Percentiles rank a stretch among this genome's conserved stretches.
phyloP scores from a whole-genome alignment of 305 asterid species.

The Rubia peregrina region DNA sequence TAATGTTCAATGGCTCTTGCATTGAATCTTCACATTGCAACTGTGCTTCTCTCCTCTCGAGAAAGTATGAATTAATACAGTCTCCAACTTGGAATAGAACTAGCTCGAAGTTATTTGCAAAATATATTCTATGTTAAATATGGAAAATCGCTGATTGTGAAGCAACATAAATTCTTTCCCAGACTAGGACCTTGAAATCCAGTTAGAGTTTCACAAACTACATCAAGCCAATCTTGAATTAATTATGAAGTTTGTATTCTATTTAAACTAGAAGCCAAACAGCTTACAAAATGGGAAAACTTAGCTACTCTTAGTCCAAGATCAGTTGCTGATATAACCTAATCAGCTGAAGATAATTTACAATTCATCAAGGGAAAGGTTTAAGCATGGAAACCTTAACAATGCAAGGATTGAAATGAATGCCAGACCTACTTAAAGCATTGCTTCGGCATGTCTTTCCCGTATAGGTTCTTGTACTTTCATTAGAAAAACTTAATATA shows the following conservation, averaged over 20 bases:
- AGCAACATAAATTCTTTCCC: background rate
- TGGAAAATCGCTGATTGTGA: background rate
- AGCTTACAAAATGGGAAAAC: background rate
- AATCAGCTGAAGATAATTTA: background rate
- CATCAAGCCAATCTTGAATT: background rate
- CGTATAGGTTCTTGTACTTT: too few relatives aligned
- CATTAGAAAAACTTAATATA: background rate
- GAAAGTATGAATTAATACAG: background rate
- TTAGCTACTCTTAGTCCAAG: background rate
- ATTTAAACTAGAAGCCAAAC: background rate
- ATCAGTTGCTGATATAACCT: background rate
- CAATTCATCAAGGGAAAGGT: background rate
- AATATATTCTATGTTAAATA: background rate
- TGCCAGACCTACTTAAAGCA: too few relatives aligned
- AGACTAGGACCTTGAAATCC: background rate
- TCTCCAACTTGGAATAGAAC: background rate
- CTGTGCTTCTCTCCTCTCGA: background rate
- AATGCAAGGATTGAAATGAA: background rate
- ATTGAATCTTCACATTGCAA: background rate
- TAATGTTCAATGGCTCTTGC: background rate
- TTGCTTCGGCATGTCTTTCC: too few relatives aligned
- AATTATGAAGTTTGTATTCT: background rate
- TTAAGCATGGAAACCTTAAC: background rate
- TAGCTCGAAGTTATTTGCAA: background rate
- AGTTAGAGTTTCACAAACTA: slow-evolving; percentile 3